A percentile compares a stretch with the other conserved stretches of the same genome.
Evolutionary conservation across 2,329 filamentous ascomycete species (phyloP).

Genomic region (Fusarium torreyae): DNA sequence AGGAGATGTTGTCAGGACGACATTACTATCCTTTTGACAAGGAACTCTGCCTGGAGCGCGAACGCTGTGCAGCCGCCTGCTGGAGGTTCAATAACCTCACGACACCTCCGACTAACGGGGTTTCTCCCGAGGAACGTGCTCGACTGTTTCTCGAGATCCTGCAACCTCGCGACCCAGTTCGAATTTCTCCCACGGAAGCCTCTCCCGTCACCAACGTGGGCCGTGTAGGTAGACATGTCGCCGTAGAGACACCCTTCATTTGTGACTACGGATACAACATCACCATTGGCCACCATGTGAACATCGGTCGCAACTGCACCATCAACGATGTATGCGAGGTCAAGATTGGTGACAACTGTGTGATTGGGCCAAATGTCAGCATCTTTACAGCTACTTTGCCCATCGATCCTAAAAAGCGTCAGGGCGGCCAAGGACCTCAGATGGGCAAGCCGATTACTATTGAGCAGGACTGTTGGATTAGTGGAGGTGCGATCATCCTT

Average conservation of each 20-base stretch:
- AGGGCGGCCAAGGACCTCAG: constrained; percentile 81
- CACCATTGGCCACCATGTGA: constrained; percentile 85
- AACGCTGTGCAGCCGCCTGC: constrained; percentile 84
- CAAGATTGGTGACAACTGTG: constrained; percentile 82
- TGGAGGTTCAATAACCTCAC: constrained; percentile 87
- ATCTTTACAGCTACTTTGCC: constrained; percentile 84
- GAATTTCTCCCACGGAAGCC: constrained; percentile 69
- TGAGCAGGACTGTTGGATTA: constrained; percentile 88
- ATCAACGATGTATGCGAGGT: constrained; percentile 91
- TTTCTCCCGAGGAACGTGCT: constrained; percentile 77
- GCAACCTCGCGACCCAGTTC: constrained; percentile 71
- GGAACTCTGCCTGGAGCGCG: constrained; percentile 85
- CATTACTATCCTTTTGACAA: constrained; percentile 85
- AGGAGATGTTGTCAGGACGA: constrained; percentile 88
- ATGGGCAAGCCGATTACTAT: constrained; percentile 81
- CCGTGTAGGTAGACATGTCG: constrained; percentile 79
- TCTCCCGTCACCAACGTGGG: constrained; percentile 69
- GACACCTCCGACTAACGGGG: constrained; percentile 79
- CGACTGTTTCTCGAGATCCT: constrained; percentile 81
- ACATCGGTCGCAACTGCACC: constrained; percentile 86
- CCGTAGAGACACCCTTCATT: constrained; percentile 89
- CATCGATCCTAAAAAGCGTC: constrained; percentile 79
- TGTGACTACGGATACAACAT: constrained; percentile 99
- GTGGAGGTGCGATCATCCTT: constrained; percentile 82
- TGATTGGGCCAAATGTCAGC: constrained; percentile 87